phyloP scores from a whole-genome alignment of 257 asterid species.

The Lithospermum erythrorhizon region DNA sequence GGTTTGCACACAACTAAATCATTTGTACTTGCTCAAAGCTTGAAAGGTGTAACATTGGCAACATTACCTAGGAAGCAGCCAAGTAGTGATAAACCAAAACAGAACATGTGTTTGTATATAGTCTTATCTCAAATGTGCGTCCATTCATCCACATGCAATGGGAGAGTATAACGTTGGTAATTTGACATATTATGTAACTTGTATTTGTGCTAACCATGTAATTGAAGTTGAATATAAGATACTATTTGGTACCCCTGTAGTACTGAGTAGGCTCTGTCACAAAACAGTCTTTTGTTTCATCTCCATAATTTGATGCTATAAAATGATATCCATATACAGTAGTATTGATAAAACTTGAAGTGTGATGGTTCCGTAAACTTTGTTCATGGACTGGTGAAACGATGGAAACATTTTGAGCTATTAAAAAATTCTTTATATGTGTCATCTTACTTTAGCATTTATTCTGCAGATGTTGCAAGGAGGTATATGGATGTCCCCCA shows the following conservation, averaged over 20 bases:
- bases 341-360: background rate
- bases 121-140: background rate
- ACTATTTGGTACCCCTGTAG: background rate
- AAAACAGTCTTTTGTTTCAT: too few relatives aligned
- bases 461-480: conserved; percentile 41
- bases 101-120: too few relatives aligned
- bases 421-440: background rate
- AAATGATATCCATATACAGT: too few relatives aligned
- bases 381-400: too few relatives aligned
- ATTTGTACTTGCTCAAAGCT: too few relatives aligned
- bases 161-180: background rate
- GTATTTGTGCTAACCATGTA: background rate
- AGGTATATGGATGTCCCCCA: conserved; percentile 33
- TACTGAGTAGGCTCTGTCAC: background rate
- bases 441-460: background rate
- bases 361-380: background rate
- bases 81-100: too few relatives aligned
- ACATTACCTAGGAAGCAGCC: too few relatives aligned
- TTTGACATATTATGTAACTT: background rate
- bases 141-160: background rate
- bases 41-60: too few relatives aligned
- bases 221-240: background rate
- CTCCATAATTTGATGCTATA: background rate
- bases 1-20: too few relatives aligned
- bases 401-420: background rate